Conservation (phyloP, 1,284 basidiomycete genomes). For the Heterobasidion parviporum region DNA sequence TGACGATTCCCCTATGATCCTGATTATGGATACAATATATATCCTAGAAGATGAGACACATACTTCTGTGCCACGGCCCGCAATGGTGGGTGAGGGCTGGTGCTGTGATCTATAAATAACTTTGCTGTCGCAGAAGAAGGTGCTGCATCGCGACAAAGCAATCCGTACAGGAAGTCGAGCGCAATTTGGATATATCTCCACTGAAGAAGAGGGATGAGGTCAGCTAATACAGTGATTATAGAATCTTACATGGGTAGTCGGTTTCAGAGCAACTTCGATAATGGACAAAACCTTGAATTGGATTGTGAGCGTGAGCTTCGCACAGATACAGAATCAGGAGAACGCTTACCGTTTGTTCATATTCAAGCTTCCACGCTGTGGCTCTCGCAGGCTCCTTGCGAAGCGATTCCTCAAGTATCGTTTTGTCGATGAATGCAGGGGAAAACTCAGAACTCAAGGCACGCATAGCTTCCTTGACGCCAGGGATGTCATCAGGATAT, state of each 20-base stretch:
- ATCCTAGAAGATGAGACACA: constrained; percentile 3
- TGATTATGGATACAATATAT: constrained; percentile 7
- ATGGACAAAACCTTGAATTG: constrained; percentile 48
- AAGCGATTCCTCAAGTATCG: constrained; percentile 34
- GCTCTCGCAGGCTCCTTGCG: constrained; percentile 33
- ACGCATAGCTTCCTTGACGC: constrained; percentile 35
- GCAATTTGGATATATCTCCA: constrained; percentile 89
- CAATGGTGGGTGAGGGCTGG: constrained; percentile 78
- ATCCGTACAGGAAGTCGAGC: constrained; percentile 59
- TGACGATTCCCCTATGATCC: constrained; percentile 57
- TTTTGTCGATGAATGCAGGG: constrained; percentile 28
- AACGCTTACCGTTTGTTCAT: constrained; percentile 41
- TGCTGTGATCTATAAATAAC: constrained; percentile 63
- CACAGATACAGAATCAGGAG: not conserved
- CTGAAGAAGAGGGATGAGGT: constrained; percentile 28
- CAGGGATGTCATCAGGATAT: constrained; percentile 38
- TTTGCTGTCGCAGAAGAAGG: constrained; percentile 56
- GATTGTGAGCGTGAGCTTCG: constrained; percentile 5
- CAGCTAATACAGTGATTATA: constrained; percentile 2
- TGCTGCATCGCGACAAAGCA: constrained; percentile 72
- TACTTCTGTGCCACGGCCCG: constrained; percentile 60
- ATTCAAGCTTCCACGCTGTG: constrained; percentile 33
- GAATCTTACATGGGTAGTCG: constrained; percentile 62
- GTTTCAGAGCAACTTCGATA: constrained; percentile 56
- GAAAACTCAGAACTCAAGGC: constrained; percentile 45